Conservation (phyloP, 1,139 yeast genomes). For the Yamadazyma trypodendri region DNA sequence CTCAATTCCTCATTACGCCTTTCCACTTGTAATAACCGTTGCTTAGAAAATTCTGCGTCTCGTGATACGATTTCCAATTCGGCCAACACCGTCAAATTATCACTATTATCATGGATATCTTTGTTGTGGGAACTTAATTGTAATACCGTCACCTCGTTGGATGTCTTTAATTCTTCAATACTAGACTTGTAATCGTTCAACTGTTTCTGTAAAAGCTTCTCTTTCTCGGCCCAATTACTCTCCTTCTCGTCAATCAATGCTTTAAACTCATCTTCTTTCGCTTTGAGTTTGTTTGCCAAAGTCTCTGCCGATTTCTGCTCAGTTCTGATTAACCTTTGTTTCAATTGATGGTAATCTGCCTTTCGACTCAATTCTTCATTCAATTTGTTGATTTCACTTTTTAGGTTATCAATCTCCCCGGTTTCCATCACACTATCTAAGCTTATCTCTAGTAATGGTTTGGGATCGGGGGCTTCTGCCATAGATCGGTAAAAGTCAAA, state of each 20-base stretch:
- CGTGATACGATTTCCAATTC: constrained; percentile 68
- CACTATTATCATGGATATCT: constrained; percentile 14
- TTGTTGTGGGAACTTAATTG: constrained; percentile 46
- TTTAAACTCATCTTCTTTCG: constrained; percentile 63
- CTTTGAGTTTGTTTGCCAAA: constrained; percentile 42
- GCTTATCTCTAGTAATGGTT: constrained; percentile 72
- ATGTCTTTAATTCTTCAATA: constrained; percentile 53
- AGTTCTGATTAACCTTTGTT: constrained; percentile 54
- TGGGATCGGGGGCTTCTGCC: constrained; percentile 93
- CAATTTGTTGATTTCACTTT: constrained; percentile 53
- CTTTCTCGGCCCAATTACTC: constrained; percentile 56
- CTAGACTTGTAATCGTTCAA: constrained; percentile 47
- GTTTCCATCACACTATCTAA: constrained; percentile 64
- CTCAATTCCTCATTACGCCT: constrained; percentile 74
- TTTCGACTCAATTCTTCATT: constrained; percentile 60
- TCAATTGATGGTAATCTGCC: constrained; percentile 80
- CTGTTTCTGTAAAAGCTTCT: constrained; percentile 43
- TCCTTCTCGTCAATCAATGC: constrained; percentile 63
- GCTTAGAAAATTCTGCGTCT: constrained; percentile 73
- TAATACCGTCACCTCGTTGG: constrained; percentile 53
- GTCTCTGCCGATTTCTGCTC: constrained; percentile 61
- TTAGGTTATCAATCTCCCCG: constrained; percentile 52
- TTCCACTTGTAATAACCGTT: constrained; percentile 69
- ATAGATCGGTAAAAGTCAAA: constrained; percentile 71
- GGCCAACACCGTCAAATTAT: constrained; percentile 30